phyloP scores from a whole-genome alignment of 257 asterid species.

The Solanum peruvianum region DNA sequence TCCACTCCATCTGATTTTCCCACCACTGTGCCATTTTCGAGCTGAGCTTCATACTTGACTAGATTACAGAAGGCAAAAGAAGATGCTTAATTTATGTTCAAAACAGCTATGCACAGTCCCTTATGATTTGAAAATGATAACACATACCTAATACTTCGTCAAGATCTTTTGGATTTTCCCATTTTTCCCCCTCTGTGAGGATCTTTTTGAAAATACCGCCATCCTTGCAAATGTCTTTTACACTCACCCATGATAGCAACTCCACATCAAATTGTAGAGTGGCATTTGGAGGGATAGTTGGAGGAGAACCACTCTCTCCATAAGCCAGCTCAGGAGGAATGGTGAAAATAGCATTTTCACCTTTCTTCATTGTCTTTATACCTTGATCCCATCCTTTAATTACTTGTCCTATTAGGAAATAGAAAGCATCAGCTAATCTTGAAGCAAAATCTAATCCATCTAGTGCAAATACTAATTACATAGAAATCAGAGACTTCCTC shows the following conservation, averaged over 20 bases:
- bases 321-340: constrained; percentile 65
- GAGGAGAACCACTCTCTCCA: constrained; percentile 73
- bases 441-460: neutral
- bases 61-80: neutral
- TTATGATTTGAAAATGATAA: neutral
- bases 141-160: constrained; percentile 52
- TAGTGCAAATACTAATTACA: neutral
- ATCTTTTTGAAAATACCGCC: constrained; percentile 67
- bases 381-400: constrained; percentile 76
- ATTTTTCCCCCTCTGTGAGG: constrained; percentile 49
- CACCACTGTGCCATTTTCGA: constrained; percentile 42
- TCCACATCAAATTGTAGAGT: constrained; percentile 70
- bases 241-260: constrained; percentile 58
- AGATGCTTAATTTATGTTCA: neutral
- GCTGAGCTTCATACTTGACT: constrained; percentile 53
- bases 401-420: constrained; percentile 46
- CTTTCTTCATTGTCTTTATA: constrained; percentile 71
- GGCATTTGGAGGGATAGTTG: constrained; percentile 67
- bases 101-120: neutral
- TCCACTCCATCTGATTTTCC: constrained; percentile 46
- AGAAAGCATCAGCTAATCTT: neutral
- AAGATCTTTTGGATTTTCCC: constrained; percentile 70
- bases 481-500: neutral
- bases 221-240: constrained; percentile 71
- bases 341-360: constrained; percentile 58